phyloP scores from a whole-genome alignment of 129 eudicot genomes.

The Silybum marianum region DNA sequence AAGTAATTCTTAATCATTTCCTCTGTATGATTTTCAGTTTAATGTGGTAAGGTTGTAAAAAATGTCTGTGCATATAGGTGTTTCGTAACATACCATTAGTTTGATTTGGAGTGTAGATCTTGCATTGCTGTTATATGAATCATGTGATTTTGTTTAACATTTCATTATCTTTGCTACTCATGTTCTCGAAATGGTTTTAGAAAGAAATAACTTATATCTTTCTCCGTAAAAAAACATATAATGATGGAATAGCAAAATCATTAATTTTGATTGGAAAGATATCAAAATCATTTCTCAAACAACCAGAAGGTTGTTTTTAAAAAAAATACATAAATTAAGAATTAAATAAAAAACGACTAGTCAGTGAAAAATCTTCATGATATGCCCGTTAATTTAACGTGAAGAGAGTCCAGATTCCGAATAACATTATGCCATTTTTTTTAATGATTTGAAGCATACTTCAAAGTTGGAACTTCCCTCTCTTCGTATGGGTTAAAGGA shows the following conservation, averaged over 20 bases:
- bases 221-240: no score
- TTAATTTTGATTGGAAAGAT: background rate
- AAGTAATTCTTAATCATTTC: background rate
- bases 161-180: background rate
- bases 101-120: background rate
- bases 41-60: no score
- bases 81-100: background rate
- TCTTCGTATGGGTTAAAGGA: background rate
- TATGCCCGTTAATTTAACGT: background rate
- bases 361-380: background rate
- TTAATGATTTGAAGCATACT: background rate
- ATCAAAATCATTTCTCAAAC: background rate
- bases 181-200: background rate
- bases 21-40: slow-evolving; percentile 10
- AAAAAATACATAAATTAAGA: no score
- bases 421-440: background rate
- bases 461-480: background rate
- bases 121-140: background rate
- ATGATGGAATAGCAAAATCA: background rate
- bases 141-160: background rate
- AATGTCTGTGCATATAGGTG: no score
- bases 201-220: no score
- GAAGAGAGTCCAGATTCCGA: background rate
- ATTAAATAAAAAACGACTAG: background rate
- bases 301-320: background rate